Evolutionary conservation across 1,284 basidiomycete species (phyloP).

Genomic region (Dichomitus squalens): DNA sequence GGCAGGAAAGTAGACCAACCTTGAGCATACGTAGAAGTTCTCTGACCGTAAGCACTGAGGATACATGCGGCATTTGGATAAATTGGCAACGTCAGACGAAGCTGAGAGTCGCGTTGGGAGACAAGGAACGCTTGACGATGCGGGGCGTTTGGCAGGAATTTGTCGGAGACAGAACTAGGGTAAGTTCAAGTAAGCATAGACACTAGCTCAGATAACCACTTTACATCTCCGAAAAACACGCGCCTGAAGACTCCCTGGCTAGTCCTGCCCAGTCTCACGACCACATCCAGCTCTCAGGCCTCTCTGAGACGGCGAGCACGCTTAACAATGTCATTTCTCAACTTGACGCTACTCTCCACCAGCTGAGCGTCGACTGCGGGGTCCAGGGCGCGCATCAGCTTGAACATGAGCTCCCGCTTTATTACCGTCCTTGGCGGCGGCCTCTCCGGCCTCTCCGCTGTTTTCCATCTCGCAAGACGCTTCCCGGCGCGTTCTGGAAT

Average conservation of each 20-base stretch:
- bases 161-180: too few species aligned
- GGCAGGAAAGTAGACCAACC: background rate
- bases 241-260: background rate
- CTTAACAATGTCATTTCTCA: background rate
- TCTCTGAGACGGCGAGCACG: background rate
- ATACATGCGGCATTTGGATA: too few species aligned
- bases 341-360: background rate
- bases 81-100: too few species aligned
- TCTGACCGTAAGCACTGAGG: too few species aligned
- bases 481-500: conserved; percentile 49
- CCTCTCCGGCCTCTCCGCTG: conserved; percentile 80
- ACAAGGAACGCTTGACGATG: too few species aligned
- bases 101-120: too few species aligned
- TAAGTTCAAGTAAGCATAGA: too few species aligned
- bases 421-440: conserved; percentile 83
- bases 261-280: background rate
- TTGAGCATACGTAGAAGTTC: too few species aligned
- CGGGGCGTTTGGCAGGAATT: too few species aligned
- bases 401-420: background rate
- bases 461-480: conserved; percentile 73
- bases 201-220: background rate
- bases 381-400: background rate
- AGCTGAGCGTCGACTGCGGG: background rate
- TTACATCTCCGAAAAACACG: background rate
- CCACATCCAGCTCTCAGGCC: background rate